phyloP scores from a whole-genome alignment of 805 yeast genomes.

The Hanseniaspora guilliermondii region DNA sequence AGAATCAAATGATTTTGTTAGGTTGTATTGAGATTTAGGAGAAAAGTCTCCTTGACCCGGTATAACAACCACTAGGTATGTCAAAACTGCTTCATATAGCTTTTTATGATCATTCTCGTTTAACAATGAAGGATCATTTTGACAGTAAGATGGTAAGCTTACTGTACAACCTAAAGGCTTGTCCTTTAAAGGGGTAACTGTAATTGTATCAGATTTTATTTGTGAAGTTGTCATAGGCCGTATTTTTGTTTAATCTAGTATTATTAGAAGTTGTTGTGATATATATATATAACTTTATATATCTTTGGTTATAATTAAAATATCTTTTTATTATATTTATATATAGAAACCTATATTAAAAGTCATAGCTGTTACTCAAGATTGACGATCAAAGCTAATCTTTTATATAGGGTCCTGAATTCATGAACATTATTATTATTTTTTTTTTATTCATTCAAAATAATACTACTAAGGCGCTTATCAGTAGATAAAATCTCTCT shows the following conservation, averaged over 20 bases:
- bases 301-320: not conserved
- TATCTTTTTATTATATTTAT: not conserved
- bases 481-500: not conserved
- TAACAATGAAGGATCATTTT: slow-evolving; percentile 57
- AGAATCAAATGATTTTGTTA: slow-evolving; percentile 64
- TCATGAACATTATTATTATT: too few relatives aligned
- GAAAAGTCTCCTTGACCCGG: slow-evolving; percentile 56
- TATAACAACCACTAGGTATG: slow-evolving; percentile 59
- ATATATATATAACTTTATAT: too few relatives aligned
- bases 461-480: not conserved
- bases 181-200: slow-evolving; percentile 19
- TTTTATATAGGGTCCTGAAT: too few relatives aligned
- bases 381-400: too few relatives aligned
- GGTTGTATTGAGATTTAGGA: slow-evolving; percentile 62
- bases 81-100: slow-evolving; percentile 53
- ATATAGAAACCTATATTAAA: too few relatives aligned
- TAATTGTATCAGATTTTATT: slow-evolving; percentile 13
- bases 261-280: not conserved
- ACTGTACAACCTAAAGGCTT: slow-evolving; percentile 58
- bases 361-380: too few relatives aligned
- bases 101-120: slow-evolving; percentile 50
- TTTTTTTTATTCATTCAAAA: not conserved
- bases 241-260: too few relatives aligned
- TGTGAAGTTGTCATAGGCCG: not conserved
- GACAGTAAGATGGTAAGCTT: slow-evolving; percentile 48